Evolutionary conservation across 1,139 yeast genomes (phyloP).

Genomic region (Saccharomyces hybrid): DNA sequence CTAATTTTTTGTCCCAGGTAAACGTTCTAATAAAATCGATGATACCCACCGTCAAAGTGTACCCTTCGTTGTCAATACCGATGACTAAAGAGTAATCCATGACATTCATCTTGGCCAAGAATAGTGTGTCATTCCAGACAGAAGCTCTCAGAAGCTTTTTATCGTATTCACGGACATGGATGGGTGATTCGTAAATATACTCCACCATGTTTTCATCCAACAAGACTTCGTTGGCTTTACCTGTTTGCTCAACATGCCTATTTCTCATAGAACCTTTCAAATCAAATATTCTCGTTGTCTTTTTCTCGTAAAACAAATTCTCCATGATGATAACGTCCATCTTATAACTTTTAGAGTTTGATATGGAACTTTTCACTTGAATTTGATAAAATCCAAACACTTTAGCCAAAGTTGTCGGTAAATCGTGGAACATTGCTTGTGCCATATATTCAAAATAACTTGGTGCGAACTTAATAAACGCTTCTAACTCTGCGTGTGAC

Average conservation of each 20-base stretch:
- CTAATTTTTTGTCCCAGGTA: constrained; percentile 97
- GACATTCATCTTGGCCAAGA: constrained; percentile 93
- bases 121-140: constrained; percentile 88
- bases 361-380: constrained; percentile 68
- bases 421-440: constrained; percentile 87
- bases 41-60: constrained; percentile 80
- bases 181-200: constrained; percentile 90
- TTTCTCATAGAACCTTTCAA: constrained; percentile 97
- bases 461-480: constrained; percentile 92
- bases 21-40: constrained; percentile 93
- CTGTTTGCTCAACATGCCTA: constrained; percentile 93
- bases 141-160: constrained; percentile 80
- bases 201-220: constrained; percentile 98
- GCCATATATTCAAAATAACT: constrained; percentile 94
- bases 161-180: constrained; percentile 88
- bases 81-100: constrained; percentile 97
- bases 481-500: constrained; percentile 81
- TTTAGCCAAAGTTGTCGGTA: constrained; percentile 90
- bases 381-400: constrained; percentile 94
- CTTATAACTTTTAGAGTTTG: constrained; percentile 61
- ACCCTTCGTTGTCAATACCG: constrained; percentile 68
- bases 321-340: constrained; percentile 96
- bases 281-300: constrained; percentile 83
- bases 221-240: constrained; percentile 87
- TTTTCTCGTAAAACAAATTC: constrained; percentile 77